A percentile compares a stretch with the other conserved stretches of the same genome.
phyloP scores from a whole-genome alignment of 176 grass and related monocot genomes.

The Aegilops speltoides region DNA sequence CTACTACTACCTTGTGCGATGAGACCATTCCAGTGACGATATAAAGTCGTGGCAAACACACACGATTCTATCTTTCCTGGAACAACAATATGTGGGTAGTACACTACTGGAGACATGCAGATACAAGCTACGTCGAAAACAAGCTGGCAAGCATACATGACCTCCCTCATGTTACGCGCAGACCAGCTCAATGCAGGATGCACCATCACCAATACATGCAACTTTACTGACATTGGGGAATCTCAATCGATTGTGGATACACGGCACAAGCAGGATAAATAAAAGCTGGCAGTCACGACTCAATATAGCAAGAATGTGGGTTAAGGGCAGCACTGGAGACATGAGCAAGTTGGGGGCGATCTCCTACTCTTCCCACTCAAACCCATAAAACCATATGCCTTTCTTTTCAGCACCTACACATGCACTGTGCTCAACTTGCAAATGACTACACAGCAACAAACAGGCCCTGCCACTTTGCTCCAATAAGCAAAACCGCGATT shows the following conservation, averaged over 20 bases:
- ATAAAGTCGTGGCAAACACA: not conserved
- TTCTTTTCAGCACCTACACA: constrained; percentile 3
- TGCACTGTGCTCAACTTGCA: constrained; percentile 33
- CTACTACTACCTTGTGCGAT: not conserved
- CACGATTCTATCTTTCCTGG: not conserved
- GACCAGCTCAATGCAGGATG: constrained; percentile 16
- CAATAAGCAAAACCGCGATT: not conserved
- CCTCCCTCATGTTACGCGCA: constrained; percentile 1
- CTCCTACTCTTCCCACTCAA: constrained; percentile 7
- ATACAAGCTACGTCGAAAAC: not conserved
- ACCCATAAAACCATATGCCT: constrained; percentile 5
- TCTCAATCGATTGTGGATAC: constrained; percentile 4
- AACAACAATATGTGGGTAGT: not conserved
- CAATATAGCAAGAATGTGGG: not conserved
- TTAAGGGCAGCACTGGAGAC: constrained; percentile 12
- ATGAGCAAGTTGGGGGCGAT: constrained; percentile 29
- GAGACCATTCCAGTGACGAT: not conserved
- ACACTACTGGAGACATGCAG: constrained; percentile 2
- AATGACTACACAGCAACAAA: constrained; percentile 4
- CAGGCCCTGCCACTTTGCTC: constrained; percentile 8
- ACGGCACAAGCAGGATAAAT: not conserved
- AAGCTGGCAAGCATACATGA: constrained; percentile 26
- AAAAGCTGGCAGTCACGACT: constrained; percentile 12
- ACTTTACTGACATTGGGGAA: not conserved
- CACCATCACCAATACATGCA: not conserved